These are phyloP conservation scores for Epichloe sylvatica DNA, from an alignment of 2,329 filamentous ascomycete species.

Conservation along the genomic window DNA sequence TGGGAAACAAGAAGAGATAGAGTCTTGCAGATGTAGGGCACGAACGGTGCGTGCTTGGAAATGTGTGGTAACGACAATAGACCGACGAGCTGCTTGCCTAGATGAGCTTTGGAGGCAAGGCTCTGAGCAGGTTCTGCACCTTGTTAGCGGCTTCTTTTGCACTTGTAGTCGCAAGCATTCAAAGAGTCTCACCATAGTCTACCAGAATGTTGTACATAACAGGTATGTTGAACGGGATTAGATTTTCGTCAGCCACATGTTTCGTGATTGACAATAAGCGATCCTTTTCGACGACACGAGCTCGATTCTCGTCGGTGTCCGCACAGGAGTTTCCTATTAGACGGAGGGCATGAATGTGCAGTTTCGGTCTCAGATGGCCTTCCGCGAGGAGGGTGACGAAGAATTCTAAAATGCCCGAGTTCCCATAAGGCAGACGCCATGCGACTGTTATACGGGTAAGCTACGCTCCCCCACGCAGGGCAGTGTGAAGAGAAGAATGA, in stretches of 20 bases:
- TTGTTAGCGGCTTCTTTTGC: neutral
- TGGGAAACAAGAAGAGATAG: conserved; percentile 39
- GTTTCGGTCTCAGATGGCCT: conserved; percentile 23
- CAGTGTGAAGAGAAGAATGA: neutral
- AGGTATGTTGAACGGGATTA: conserved; percentile 40
- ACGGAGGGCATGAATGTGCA: conserved; percentile 42
- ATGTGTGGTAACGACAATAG: conserved; percentile 34
- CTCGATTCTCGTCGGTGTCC: conserved; percentile 48
- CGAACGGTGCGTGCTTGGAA: conserved; percentile 25
- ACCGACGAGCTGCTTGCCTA: conserved; percentile 35
- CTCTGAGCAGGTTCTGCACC: conserved; percentile 41
- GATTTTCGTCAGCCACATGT: conserved; percentile 31
- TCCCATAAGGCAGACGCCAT: conserved; percentile 43
- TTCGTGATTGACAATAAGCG: conserved; percentile 33
- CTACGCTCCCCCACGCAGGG: neutral
- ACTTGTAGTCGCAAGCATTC: neutral
- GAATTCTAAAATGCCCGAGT: conserved; percentile 43
- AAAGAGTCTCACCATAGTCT: conserved; percentile 41
- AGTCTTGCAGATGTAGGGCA: conserved; percentile 43
- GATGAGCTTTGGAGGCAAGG: conserved; percentile 36
- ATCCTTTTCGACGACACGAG: conserved; percentile 35
- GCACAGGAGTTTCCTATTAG: conserved; percentile 50
- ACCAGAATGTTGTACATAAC: conserved; percentile 50
- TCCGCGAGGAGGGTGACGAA: conserved; percentile 34
- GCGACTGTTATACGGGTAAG: conserved; percentile 24